Percentiles rank a stretch among this genome's conserved stretches.
Evolutionary conservation across 495 filamentous ascomycete genomes (phyloP).

Genomic region (Penicillium canescens): DNA sequence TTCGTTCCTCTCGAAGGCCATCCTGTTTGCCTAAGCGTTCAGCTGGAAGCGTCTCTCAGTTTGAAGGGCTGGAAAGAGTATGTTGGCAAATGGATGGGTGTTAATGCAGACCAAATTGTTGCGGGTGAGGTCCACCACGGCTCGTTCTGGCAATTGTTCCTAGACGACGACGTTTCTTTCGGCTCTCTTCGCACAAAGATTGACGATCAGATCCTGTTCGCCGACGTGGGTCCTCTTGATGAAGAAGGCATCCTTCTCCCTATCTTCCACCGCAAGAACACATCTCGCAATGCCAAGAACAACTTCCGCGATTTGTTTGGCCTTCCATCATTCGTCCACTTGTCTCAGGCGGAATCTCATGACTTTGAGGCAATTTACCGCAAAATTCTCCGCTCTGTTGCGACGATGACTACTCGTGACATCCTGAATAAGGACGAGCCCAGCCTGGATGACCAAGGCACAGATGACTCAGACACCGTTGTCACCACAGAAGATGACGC

Average conservation of each 20-base stretch:
- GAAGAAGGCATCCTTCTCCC: slow-evolving; percentile 76
- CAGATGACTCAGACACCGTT: slow-evolving; percentile 72
- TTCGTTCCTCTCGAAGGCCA: slow-evolving; percentile 68
- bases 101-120: slow-evolving; percentile 59
- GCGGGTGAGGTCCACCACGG: slow-evolving; percentile 75
- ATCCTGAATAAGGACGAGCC: slow-evolving; percentile 55
- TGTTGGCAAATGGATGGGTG: slow-evolving; percentile 65
- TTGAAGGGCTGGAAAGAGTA: slow-evolving; percentile 75
- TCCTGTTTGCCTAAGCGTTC: slow-evolving; percentile 76
- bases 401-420: slow-evolving; percentile 60
- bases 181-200: slow-evolving; percentile 63
- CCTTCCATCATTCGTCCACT: slow-evolving; percentile 57
- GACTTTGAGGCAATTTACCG: slow-evolving; percentile 59
- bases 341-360: slow-evolving; percentile 61
- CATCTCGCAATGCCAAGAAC: slow-evolving; percentile 50
- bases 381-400: slow-evolving; percentile 59
- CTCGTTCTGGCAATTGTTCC: slow-evolving; percentile 82
- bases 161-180: slow-evolving; percentile 58
- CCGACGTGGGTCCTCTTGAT: slow-evolving; percentile 72
- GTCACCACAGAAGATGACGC: slow-evolving; percentile 73
- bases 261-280: slow-evolving; percentile 65
- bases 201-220: slow-evolving; percentile 69
- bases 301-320: slow-evolving; percentile 49
- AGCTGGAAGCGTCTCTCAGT: slow-evolving; percentile 79
- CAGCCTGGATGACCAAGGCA: slow-evolving; percentile 25